phyloP scores from a whole-genome alignment of 495 filamentous ascomycete species.

The Neurospora sp. region DNA sequence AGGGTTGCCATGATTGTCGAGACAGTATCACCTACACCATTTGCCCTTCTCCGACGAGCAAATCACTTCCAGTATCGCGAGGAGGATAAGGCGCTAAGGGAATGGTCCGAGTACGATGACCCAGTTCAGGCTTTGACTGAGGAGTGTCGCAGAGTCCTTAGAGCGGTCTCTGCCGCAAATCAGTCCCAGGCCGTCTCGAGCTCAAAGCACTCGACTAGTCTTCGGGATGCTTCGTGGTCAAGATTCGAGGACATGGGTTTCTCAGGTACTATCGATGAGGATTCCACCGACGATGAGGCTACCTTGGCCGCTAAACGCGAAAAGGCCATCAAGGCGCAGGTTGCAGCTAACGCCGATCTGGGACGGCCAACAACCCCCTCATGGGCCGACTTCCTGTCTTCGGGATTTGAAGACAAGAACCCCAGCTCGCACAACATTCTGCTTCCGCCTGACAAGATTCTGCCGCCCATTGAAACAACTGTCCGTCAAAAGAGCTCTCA shows the following conservation, averaged over 20 bases:
- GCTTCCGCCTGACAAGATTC: constrained; percentile 81
- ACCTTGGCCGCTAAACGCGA: constrained; percentile 19
- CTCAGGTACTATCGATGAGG: constrained; percentile 60
- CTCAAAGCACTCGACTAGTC: constrained; percentile 55
- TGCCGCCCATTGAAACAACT: constrained; percentile 70
- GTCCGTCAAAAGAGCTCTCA: constrained; percentile 74
- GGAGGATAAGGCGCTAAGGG: constrained; percentile 68
- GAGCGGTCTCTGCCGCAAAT: constrained; percentile 78
- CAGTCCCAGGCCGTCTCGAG: constrained; percentile 59
- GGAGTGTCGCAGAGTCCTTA: constrained; percentile 84
- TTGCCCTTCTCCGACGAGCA: constrained; percentile 78
- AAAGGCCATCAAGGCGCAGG: constrained; percentile 2
- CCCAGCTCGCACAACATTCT: constrained; percentile 47
- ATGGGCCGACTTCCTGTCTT: constrained; percentile 94
- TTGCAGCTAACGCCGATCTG: constrained; percentile 47
- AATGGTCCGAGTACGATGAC: constrained; percentile 82
- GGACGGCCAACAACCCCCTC: constrained; percentile 90
- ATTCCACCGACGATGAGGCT: constrained; percentile 52
- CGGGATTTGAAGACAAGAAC: constrained; percentile 74
- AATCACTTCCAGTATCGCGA: constrained; percentile 93
- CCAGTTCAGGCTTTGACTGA: constrained; percentile 81
- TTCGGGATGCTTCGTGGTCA: constrained; percentile 87
- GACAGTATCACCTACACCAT: constrained; percentile 88
- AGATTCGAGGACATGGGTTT: constrained; percentile 95
- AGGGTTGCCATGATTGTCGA: constrained; percentile 96